These are phyloP conservation scores for Saccharomyces hybrid DNA, from an alignment of 1,139 yeast genomes.

Conservation along the genomic window DNA sequence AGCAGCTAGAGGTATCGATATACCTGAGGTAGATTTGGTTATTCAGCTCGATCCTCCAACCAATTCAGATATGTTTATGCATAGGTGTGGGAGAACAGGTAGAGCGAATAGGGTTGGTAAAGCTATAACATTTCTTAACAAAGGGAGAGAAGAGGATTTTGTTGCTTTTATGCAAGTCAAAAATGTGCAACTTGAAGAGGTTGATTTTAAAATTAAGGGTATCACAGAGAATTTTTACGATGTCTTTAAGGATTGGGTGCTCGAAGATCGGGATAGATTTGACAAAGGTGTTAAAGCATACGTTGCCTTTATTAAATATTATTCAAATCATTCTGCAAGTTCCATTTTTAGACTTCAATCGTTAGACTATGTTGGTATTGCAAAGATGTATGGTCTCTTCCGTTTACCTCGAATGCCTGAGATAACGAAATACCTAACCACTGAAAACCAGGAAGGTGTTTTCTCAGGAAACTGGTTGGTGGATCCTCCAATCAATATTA, in stretches of 20 bases:
- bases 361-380: slow-evolving; percentile 66
- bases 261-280: slow-evolving; percentile 69
- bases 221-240: slow-evolving; percentile 31
- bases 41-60: slow-evolving; percentile 88
- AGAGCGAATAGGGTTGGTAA: slow-evolving; percentile 79
- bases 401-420: slow-evolving; percentile 96
- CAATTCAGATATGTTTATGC: slow-evolving; percentile 79
- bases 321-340: slow-evolving; percentile 79
- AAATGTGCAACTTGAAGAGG: slow-evolving; percentile 47
- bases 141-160: slow-evolving; percentile 74
- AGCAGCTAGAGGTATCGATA: slow-evolving; percentile 91
- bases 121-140: slow-evolving; percentile 64
- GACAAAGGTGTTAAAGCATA: slow-evolving; percentile 74
- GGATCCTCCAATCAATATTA: slow-evolving; percentile 50
- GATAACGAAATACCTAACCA: slow-evolving; percentile 41
- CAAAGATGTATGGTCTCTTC: slow-evolving; percentile 69
- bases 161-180: slow-evolving; percentile 74
- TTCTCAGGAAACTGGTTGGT: slow-evolving; percentile 62
- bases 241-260: slow-evolving; percentile 46
- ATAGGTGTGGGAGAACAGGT: slow-evolving; percentile 90
- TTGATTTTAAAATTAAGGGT: slow-evolving; percentile 27
- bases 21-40: slow-evolving; percentile 89
- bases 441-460: slow-evolving; percentile 13
- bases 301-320: slow-evolving; percentile 77
- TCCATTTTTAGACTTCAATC: slow-evolving; percentile 75